Evolutionary conservation across 805 yeast genomes (phyloP).

Genomic region (Millerozyma miso): DNA sequence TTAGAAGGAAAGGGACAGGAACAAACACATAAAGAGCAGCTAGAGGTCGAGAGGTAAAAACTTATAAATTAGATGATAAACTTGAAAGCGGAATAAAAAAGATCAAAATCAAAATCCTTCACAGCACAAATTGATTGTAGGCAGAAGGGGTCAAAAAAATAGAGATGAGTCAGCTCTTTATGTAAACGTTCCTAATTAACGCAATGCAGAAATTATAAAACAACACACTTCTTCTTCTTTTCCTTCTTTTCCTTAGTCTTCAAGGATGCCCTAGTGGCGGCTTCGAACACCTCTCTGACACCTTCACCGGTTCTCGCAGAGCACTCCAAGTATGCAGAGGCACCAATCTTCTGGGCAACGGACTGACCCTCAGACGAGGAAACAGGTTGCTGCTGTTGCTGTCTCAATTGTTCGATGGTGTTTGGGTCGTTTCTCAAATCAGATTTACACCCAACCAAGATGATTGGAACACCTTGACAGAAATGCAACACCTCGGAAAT

Average conservation of each 20-base stretch:
- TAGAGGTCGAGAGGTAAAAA: neutral
- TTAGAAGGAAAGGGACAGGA: neutral
- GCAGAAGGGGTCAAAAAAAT: neutral
- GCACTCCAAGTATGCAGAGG: slow-evolving; percentile 82
- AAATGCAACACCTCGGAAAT: slow-evolving; percentile 88
- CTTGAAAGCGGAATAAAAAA: neutral
- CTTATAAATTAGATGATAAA: neutral
- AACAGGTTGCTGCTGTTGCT: slow-evolving; percentile 77
- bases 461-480: slow-evolving; percentile 92
- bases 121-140: neutral
- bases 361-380: slow-evolving; percentile 77
- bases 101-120: neutral
- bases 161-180: neutral
- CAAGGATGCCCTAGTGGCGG: slow-evolving; percentile 88
- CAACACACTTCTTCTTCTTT: slow-evolving; percentile 67
- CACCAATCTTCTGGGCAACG: slow-evolving; percentile 87
- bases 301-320: slow-evolving; percentile 89
- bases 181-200: neutral
- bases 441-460: slow-evolving; percentile 86
- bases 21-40: neutral
- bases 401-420: slow-evolving; percentile 70
- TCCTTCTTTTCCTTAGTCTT: slow-evolving; percentile 57
- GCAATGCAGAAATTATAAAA: slow-evolving; percentile 42
- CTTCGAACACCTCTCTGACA: slow-evolving; percentile 88
- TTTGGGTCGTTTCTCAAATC: slow-evolving; percentile 82